phyloP scores from a whole-genome alignment of 352 stramenopile genomes.

The Globisporangium cylindrosporum region DNA sequence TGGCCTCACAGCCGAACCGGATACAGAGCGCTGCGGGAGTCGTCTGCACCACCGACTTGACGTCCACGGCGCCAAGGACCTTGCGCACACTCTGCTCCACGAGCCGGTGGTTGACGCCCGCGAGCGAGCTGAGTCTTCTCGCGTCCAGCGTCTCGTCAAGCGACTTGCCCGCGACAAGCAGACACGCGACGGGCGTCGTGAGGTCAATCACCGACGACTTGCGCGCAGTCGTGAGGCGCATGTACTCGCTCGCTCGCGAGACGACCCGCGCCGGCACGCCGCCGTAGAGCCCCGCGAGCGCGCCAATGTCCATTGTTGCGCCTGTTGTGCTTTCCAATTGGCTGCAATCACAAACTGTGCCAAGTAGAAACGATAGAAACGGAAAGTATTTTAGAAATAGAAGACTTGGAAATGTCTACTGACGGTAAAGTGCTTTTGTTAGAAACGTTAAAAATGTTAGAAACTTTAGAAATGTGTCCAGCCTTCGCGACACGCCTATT shows the following conservation, averaged over 20 bases:
- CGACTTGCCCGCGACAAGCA: conserved; percentile 55
- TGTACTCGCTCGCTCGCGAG: conserved; percentile 45
- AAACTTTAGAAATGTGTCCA: background rate
- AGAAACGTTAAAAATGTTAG: background rate
- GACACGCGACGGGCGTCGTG: conserved; percentile 52
- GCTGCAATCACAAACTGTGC: background rate
- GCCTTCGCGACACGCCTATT: background rate
- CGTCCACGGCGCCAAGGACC: conserved; percentile 48
- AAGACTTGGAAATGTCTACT: background rate
- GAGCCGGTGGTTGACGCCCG: conserved; percentile 34
- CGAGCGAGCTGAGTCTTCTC: conserved; percentile 37
- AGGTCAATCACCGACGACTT: conserved; percentile 30
- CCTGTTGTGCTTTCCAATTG: background rate
- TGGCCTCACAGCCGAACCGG: conserved; percentile 63
- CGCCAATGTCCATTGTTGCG: conserved; percentile 47
- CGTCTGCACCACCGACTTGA: conserved; percentile 40
- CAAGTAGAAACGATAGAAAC: background rate
- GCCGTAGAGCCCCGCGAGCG: conserved; percentile 45
- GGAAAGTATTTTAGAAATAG: too few relatives aligned
- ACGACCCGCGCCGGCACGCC: conserved; percentile 53
- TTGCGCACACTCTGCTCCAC: conserved; percentile 53
- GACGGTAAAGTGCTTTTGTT: background rate
- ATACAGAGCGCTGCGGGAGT: conserved; percentile 62
- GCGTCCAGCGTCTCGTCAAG: conserved; percentile 50
- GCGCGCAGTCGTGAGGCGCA: conserved; percentile 46